Evolutionary conservation across 176 grass and related monocot genomes (phyloP).

Genomic region (Bolboschoenus planiculmis): DNA sequence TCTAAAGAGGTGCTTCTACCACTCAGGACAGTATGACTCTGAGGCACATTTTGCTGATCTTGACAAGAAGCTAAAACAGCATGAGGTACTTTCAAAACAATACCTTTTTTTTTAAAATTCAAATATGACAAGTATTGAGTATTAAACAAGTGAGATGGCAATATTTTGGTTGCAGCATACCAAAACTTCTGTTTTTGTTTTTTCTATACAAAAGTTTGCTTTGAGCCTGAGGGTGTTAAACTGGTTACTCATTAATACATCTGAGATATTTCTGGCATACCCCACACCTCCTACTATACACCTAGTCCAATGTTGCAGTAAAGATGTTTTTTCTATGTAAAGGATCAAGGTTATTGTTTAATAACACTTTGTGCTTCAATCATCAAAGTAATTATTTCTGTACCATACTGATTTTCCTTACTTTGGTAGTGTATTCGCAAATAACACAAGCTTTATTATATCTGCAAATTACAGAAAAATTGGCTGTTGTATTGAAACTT

Average conservation of each 20-base stretch:
- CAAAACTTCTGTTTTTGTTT: not conserved
- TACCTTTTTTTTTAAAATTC: not conserved
- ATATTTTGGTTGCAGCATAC: not conserved
- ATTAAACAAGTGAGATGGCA: not conserved
- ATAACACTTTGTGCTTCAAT: not conserved
- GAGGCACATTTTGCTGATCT: conserved; percentile 70
- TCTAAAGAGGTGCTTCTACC: conserved; percentile 93
- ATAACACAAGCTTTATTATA: not conserved
- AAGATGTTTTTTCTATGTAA: not conserved
- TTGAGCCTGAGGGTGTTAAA: not conserved
- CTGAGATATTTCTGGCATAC: not conserved
- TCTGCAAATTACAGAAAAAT: not conserved
- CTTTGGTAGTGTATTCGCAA: not conserved
- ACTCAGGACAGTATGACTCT: conserved; percentile 93
- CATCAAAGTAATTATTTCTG: not conserved
- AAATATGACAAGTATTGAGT: not conserved
- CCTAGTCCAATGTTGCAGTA: not conserved
- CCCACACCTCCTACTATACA: not conserved
- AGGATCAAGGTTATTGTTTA: not conserved
- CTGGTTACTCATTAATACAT: not conserved
- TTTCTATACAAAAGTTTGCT: not conserved
- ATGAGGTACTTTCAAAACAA: conserved; percentile 55
- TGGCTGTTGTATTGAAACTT: not conserved
- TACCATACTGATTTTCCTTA: not conserved
- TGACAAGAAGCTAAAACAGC: conserved; percentile 70